A percentile compares a stretch with the other conserved stretches of the same genome.
These are phyloP conservation scores for Penicillium chermesinum DNA, from an alignment of 495 filamentous ascomycete species.

Conservation along the genomic window DNA sequence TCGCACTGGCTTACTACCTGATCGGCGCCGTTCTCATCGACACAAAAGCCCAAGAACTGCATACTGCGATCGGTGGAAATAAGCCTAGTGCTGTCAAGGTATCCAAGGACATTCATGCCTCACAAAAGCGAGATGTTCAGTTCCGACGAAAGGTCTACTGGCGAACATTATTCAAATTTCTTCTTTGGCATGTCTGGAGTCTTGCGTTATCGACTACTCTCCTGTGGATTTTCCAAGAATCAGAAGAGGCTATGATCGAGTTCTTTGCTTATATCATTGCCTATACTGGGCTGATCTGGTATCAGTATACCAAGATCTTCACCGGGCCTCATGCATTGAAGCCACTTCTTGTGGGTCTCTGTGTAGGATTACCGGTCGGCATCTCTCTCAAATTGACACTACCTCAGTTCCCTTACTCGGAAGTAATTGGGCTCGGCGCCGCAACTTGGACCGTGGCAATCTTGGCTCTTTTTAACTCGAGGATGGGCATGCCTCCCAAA, in stretches of 20 bases:
- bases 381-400: constrained; percentile 34
- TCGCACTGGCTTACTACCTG: constrained; percentile 55
- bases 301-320: constrained; percentile 59
- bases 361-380: constrained; percentile 46
- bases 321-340: constrained; percentile 49
- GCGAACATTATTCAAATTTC: constrained; percentile 46
- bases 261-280: constrained; percentile 50
- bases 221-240: constrained; percentile 50
- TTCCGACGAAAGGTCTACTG: constrained; percentile 51
- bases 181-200: constrained; percentile 55
- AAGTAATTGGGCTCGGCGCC: constrained; percentile 45
- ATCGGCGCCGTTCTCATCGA: constrained; percentile 56
- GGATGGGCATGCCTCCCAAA: constrained; percentile 42
- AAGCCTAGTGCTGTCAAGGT: constrained; percentile 25
- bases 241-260: constrained; percentile 39
- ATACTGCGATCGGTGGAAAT: constrained; percentile 42
- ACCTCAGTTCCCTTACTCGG: constrained; percentile 41
- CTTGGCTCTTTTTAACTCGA: constrained; percentile 41
- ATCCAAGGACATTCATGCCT: constrained; percentile 37
- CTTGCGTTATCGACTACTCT: constrained; percentile 45
- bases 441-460: constrained; percentile 53
- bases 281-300: constrained; percentile 55
- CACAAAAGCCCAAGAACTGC: constrained; percentile 51
- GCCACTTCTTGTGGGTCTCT: constrained; percentile 42
- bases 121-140: constrained; percentile 40